phyloP scores from a whole-genome alignment of 75 land plant genomes.

The Cunninghamia lanceolata region DNA sequence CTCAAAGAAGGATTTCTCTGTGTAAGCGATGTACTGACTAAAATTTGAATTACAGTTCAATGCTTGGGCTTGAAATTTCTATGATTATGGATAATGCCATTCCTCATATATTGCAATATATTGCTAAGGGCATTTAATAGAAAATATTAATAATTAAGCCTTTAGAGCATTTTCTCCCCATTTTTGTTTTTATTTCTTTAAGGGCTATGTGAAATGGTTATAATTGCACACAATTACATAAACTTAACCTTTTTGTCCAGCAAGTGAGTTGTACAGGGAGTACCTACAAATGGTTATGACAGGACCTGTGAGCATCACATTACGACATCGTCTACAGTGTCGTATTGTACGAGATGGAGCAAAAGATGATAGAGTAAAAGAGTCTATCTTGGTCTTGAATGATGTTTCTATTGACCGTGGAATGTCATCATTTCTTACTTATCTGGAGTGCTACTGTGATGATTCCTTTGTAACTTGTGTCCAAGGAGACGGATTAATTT shows the following conservation, averaged over 20 bases:
- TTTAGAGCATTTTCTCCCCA: not conserved
- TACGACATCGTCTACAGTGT: conserved; percentile 81
- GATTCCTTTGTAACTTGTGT: conserved; percentile 80
- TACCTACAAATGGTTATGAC: conserved; percentile 55
- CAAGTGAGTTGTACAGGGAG: conserved; percentile 73
- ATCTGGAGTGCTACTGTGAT: conserved; percentile 91
- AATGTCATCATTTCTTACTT: conserved; percentile 81
- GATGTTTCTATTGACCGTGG: conserved; percentile 97
- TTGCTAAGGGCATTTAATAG: not conserved
- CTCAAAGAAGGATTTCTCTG: not conserved
- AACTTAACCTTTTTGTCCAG: conserved; percentile 27
- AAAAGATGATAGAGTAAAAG: conserved; percentile 57
- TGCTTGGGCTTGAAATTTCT: not conserved
- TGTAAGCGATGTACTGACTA: not conserved
- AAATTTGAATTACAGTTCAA: not conserved
- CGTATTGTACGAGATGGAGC: conserved; percentile 65
- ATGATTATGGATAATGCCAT: not conserved
- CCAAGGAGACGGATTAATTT: conserved; percentile 95
- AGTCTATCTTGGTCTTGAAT: conserved; percentile 76
- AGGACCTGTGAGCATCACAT: conserved; percentile 86
- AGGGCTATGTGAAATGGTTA: not conserved
- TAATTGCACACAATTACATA: not conserved
- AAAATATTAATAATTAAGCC: not conserved
- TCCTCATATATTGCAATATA: not conserved
- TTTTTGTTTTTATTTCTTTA: not conserved